phyloP scores from a whole-genome alignment of 2,329 filamentous ascomycete species.

The Fusarium compactum region DNA sequence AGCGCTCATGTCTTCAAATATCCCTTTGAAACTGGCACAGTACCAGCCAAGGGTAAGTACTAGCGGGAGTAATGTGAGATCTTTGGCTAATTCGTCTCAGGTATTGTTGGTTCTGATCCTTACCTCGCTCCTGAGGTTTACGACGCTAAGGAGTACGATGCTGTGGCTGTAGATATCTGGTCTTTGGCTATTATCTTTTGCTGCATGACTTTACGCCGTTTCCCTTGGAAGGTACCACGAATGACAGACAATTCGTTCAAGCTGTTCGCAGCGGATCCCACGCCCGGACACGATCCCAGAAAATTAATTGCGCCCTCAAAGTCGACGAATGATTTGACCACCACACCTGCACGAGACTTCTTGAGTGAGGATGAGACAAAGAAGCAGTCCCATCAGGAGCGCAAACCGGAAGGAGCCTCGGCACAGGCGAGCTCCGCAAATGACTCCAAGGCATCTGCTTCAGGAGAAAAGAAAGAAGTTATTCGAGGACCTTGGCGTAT shows the following conservation, averaged over 20 bases:
- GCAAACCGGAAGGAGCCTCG: constrained; percentile 35
- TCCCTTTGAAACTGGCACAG: constrained; percentile 84
- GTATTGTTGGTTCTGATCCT: constrained; percentile 85
- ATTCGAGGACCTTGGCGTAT: constrained; percentile 95
- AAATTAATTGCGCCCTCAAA: constrained; percentile 62
- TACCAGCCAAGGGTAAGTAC: constrained; percentile 54
- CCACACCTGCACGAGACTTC: constrained; percentile 55
- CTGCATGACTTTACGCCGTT: constrained; percentile 95
- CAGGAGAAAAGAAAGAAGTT: constrained; percentile 73
- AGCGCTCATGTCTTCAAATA: constrained; percentile 98
- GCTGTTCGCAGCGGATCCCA: constrained; percentile 87
- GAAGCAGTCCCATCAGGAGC: constrained; percentile 37
- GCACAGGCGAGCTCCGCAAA: constrained; percentile 13
- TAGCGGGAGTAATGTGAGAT: background rate
- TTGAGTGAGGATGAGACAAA: constrained; percentile 53
- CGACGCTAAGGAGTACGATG: constrained; percentile 92
- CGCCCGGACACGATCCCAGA: constrained; percentile 75
- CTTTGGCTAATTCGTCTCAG: constrained; percentile 50
- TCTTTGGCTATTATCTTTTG: constrained; percentile 98
- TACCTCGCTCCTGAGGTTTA: constrained; percentile 98
- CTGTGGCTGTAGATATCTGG: constrained; percentile 95
- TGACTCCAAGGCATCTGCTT: constrained; percentile 29
- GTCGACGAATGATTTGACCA: constrained; percentile 59
- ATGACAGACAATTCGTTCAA: constrained; percentile 95
- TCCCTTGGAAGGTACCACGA: constrained; percentile 96